Evolutionary conservation across 1,284 basidiomycete species (phyloP).

Genomic region (Puccinia novopanici): DNA sequence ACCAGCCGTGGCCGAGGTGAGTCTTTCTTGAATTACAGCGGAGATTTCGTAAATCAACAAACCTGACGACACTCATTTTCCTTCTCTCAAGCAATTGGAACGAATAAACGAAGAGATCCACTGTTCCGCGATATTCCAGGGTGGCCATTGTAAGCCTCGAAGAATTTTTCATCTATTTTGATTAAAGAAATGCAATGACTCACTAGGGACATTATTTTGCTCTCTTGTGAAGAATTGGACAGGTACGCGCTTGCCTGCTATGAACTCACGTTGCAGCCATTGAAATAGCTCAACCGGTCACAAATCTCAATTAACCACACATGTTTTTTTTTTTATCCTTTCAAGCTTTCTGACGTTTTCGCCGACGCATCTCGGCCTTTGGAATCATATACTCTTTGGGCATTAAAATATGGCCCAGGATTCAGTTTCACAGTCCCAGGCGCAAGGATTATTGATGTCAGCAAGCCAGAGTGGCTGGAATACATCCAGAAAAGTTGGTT

Average conservation of each 20-base stretch:
- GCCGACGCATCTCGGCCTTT: no score
- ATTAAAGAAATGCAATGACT: background rate
- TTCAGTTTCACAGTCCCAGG: constrained; percentile 33
- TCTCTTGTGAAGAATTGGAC: constrained; percentile 20
- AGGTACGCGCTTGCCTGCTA: background rate
- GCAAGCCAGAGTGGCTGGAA: constrained; percentile 50
- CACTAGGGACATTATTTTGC: background rate
- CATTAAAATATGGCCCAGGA: constrained; percentile 25
- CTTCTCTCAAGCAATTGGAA: constrained; percentile 16
- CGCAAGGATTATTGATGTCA: constrained; percentile 46
- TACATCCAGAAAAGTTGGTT: constrained; percentile 47
- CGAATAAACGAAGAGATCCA: constrained; percentile 8
- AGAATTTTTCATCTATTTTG: background rate
- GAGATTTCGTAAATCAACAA: background rate
- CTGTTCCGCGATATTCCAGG: background rate
- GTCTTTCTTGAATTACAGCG: background rate
- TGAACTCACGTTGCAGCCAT: background rate
- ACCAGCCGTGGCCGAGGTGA: constrained; percentile 17
- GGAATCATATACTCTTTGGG: background rate
- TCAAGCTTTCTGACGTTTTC: background rate
- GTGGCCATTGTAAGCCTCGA: constrained; percentile 17
- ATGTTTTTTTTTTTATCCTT: background rate
- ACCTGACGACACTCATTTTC: background rate
- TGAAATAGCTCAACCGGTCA: background rate
- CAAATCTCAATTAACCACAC: background rate